phyloP scores from a whole-genome alignment of 106 monocot genomes.

The Xerophyta viscosa region DNA sequence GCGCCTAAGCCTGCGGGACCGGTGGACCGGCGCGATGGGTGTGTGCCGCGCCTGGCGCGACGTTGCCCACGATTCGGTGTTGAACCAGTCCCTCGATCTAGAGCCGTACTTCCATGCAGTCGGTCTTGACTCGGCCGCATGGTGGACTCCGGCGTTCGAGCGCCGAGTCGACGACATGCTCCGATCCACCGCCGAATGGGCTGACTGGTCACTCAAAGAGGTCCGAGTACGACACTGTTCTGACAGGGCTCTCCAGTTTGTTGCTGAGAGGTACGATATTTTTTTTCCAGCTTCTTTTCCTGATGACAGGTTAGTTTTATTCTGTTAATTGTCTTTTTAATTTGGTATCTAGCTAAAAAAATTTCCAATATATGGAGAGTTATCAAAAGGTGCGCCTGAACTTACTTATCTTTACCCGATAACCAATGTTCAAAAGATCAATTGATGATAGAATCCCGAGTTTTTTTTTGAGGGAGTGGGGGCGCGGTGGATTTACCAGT shows the following conservation, averaged over 20 bases:
- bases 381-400: no score
- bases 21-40: conserved; percentile 48
- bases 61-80: conserved; percentile 45
- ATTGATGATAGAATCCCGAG: no score
- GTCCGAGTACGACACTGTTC: conserved; percentile 88
- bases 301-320: no score
- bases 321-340: no score
- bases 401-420: no score
- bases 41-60: conserved; percentile 71
- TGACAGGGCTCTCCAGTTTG: conserved; percentile 34
- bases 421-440: no score
- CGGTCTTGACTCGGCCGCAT: conserved; percentile 28
- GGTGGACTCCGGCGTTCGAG: conserved; percentile 87
- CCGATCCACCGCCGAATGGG: conserved; percentile 28
- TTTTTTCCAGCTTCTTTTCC: no score
- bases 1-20: conserved; percentile 49
- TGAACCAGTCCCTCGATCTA: conserved; percentile 56
- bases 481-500: no score
- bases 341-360: no score
- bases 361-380: no score
- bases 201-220: conserved; percentile 22
- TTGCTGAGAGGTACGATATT: conserved; percentile 70
- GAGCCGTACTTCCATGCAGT: conserved; percentile 45
- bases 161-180: conserved; percentile 70
- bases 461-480: no score